Evolutionary conservation across 306 rosid genomes (phyloP).

Genomic region (Rosa persica): DNA sequence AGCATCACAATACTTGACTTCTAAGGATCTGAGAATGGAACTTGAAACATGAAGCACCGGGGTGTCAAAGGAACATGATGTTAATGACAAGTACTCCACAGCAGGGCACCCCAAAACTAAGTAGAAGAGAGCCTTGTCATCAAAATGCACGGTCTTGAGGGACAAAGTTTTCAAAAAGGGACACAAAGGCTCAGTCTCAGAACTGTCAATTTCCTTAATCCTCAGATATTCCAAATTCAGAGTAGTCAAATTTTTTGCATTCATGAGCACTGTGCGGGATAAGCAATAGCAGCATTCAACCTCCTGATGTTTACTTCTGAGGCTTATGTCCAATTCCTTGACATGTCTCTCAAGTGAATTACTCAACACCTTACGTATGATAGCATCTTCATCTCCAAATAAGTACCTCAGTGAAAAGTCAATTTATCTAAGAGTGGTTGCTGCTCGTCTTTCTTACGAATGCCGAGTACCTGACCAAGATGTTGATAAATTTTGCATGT

Average conservation of each 20-base stretch:
- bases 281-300: not conserved
- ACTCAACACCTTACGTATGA: not conserved
- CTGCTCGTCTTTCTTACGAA: not conserved
- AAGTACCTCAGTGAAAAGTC: not conserved
- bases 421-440: not conserved
- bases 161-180: not conserved
- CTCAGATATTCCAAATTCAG: not conserved
- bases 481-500: not conserved
- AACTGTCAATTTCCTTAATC: not conserved
- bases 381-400: not conserved
- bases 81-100: not conserved
- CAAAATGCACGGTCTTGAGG: not conserved
- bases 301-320: not conserved
- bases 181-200: not conserved
- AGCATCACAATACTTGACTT: not conserved
- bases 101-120: not conserved
- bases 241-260: not conserved
- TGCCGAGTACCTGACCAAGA: not conserved
- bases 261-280: not conserved
- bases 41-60: not conserved
- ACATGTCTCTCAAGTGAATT: not conserved
- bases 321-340: not conserved
- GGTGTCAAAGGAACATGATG: not conserved
- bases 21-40: not conserved
- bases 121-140: not conserved